These are phyloP conservation scores for Suillus placidus DNA, from an alignment of 768 basidiomycete genomes.

Conservation along the genomic window DNA sequence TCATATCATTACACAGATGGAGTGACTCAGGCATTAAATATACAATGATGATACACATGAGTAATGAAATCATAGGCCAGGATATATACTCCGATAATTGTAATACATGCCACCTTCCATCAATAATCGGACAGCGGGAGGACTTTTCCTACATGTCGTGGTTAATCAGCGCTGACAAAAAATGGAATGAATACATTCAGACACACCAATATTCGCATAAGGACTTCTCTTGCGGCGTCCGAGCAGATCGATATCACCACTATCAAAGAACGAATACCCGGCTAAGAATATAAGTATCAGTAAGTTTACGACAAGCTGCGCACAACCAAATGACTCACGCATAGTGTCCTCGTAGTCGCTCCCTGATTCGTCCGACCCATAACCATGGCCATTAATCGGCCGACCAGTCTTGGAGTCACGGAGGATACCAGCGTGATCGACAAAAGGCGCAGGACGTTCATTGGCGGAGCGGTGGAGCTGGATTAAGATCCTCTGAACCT, in stretches of 20 bases:
- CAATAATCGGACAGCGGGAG: conserved; percentile 39
- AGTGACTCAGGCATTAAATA: too few species aligned
- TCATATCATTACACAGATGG: too few species aligned
- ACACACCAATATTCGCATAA: conserved; percentile 67
- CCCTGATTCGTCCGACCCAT: conserved; percentile 41
- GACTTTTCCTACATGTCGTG: conserved; percentile 31
- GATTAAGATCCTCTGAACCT: conserved; percentile 80
- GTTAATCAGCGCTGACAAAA: neutral
- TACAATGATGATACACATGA: neutral
- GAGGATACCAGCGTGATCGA: conserved; percentile 74
- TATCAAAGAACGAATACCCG: conserved; percentile 87
- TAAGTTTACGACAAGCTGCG: neutral
- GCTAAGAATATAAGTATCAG: conserved; percentile 40
- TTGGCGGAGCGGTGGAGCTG: conserved; percentile 84
- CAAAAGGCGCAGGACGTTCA: conserved; percentile 77
- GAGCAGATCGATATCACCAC: conserved; percentile 69
- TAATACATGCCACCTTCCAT: conserved; percentile 6
- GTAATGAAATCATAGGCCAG: neutral
- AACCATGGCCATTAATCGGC: conserved; percentile 54
- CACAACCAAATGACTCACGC: conserved; percentile 51
- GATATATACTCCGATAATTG: conserved; percentile 7
- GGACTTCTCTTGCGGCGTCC: conserved; percentile 62
- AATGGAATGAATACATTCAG: conserved; percentile 5
- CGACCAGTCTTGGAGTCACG: conserved; percentile 79
- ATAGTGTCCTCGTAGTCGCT: conserved; percentile 57